Evolutionary conservation across 345 rosid genomes (phyloP).

Genomic region (Populus tremula): DNA sequence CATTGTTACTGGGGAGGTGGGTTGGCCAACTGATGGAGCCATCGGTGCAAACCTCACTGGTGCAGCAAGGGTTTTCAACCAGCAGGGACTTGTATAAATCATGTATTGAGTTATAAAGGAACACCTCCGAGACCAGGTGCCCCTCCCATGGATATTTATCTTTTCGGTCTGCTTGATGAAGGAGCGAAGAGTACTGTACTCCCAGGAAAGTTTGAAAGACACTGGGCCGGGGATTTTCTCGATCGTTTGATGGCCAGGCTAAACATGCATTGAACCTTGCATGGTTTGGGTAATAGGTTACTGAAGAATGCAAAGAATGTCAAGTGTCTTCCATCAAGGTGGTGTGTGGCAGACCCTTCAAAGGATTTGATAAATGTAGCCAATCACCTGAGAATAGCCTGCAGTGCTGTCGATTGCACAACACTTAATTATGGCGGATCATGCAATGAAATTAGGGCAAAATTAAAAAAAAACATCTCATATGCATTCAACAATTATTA

Average conservation of each 20-base stretch:
- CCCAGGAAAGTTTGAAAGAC: constrained; percentile 94
- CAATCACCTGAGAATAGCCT: constrained; percentile 76
- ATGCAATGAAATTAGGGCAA: constrained; percentile 75
- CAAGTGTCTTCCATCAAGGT: constrained; percentile 77
- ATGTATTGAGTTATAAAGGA: constrained; percentile 66
- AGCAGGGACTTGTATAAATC: constrained; percentile 61
- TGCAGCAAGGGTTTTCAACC: constrained; percentile 84
- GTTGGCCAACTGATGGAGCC: constrained; percentile 96
- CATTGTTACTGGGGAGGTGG: constrained; percentile 86
- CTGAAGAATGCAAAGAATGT: constrained; percentile 70
- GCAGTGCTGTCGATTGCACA: constrained; percentile 82
- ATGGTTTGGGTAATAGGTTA: constrained; percentile 54
- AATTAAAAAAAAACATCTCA: constrained; percentile 58
- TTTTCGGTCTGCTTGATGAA: constrained; percentile 87
- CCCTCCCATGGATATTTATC: constrained; percentile 78
- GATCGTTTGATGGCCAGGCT: constrained; percentile 80
- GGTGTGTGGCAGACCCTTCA: constrained; percentile 87
- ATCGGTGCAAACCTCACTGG: constrained; percentile 63
- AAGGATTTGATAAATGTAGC: constrained; percentile 58
- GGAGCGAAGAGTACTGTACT: constrained; percentile 66
- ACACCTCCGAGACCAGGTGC: constrained; percentile 82
- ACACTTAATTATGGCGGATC: constrained; percentile 84
- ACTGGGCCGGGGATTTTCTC: constrained; percentile 86
- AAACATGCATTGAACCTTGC: constrained; percentile 73
- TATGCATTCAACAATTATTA: constrained; percentile 96